These are phyloP conservation scores for Mycena indigotica DNA, from an alignment of 768 basidiomycete species.

Conservation along the genomic window DNA sequence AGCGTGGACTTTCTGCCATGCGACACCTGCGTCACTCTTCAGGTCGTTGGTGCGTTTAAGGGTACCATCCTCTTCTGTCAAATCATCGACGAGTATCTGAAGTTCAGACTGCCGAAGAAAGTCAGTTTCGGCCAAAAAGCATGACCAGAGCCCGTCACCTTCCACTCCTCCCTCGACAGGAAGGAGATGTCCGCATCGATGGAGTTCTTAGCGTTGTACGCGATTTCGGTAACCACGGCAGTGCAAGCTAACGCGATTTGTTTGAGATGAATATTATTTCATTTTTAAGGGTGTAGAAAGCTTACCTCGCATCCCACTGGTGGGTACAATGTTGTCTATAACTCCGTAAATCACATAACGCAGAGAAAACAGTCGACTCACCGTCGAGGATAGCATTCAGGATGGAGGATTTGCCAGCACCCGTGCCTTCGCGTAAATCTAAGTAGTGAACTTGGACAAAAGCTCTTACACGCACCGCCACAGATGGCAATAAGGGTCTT, in stretches of 20 bases:
- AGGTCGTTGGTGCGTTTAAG: constrained; percentile 55
- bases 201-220: constrained; percentile 54
- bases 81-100: constrained; percentile 53
- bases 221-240: constrained; percentile 64
- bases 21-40: constrained; percentile 61
- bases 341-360: neutral
- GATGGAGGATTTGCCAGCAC: constrained; percentile 63
- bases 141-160: constrained; percentile 26
- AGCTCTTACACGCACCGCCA: constrained; percentile 46
- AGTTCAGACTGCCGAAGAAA: constrained; percentile 39
- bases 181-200: constrained; percentile 65
- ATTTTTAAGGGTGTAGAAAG: constrained; percentile 7
- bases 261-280: neutral
- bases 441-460: neutral
- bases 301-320: constrained; percentile 64
- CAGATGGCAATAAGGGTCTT: constrained; percentile 67
- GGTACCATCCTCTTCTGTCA: constrained; percentile 61
- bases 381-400: constrained; percentile 65
- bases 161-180: constrained; percentile 58
- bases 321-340: constrained; percentile 63
- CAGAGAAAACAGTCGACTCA: constrained; percentile 26
- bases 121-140: neutral
- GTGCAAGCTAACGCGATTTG: constrained; percentile 53
- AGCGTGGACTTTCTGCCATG: constrained; percentile 66
- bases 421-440: constrained; percentile 47